Percentiles rank a stretch among this genome's conserved stretches.
phyloP scores from a whole-genome alignment of 371 early-diverging fungal species.

The Mortierella sp. region DNA sequence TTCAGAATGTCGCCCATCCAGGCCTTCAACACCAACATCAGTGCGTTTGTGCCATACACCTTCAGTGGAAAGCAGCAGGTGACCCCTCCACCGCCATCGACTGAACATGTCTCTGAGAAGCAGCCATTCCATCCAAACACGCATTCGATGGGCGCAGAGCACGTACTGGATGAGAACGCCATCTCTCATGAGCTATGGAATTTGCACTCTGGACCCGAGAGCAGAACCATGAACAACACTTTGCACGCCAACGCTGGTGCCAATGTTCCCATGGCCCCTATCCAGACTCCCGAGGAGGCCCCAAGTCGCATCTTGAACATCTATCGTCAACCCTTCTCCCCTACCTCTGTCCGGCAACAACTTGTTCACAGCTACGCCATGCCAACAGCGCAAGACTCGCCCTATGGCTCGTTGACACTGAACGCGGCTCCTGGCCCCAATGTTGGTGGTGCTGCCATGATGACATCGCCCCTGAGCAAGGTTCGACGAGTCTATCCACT shows the following conservation, averaged over 20 bases:
- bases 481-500: constrained; percentile 49
- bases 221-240: constrained; percentile 10
- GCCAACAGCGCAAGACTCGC: constrained; percentile 33
- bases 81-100: constrained; percentile 1
- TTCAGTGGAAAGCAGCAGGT: constrained; percentile 40
- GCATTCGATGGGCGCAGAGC: constrained; percentile 20
- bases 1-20: constrained; percentile 50
- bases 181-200: constrained; percentile 45
- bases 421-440: constrained; percentile 27
- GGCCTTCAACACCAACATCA: constrained; percentile 52
- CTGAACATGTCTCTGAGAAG: constrained; percentile 27
- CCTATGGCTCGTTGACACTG: constrained; percentile 29
- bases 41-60: constrained; percentile 48
- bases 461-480: constrained; percentile 39
- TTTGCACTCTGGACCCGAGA: constrained; percentile 37
- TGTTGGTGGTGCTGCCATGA: constrained; percentile 2
- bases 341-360: constrained; percentile 45
- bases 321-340: constrained; percentile 46
- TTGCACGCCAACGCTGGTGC: not conserved
- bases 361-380: constrained; percentile 46
- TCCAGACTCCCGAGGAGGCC: constrained; percentile 22
- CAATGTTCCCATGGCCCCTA: not conserved
- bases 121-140: constrained; percentile 19
- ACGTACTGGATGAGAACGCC: constrained; percentile 41
- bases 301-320: constrained; percentile 49